A percentile compares a stretch with the other conserved stretches of the same genome.
These are phyloP conservation scores for Botryosphaeria dothidea DNA, from an alignment of 2,329 filamentous ascomycete species.

Conservation along the genomic window DNA sequence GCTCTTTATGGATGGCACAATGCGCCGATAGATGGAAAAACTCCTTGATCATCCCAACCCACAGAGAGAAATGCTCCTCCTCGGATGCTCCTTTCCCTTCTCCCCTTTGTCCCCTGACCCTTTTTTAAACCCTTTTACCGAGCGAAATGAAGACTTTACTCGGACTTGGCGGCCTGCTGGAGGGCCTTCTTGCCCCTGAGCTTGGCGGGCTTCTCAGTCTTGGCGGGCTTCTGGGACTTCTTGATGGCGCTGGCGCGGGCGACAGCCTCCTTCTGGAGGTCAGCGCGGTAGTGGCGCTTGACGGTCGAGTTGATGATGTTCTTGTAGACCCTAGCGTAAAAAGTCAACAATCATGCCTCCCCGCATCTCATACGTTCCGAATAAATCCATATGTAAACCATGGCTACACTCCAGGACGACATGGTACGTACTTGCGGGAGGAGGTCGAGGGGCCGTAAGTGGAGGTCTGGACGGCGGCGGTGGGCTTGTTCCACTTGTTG, in stretches of 20 bases:
- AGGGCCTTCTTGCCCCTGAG: slow-evolving; percentile 70
- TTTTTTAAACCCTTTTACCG: slow-evolving; percentile 1
- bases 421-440: slow-evolving; percentile 71
- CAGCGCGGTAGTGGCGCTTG: slow-evolving; percentile 76
- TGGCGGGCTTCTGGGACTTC: slow-evolving; percentile 74
- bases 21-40: slow-evolving; percentile 13
- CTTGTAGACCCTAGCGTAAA: slow-evolving; percentile 73
- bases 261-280: slow-evolving; percentile 65
- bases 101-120: not conserved
- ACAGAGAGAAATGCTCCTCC: slow-evolving; percentile 7
- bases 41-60: slow-evolving; percentile 1
- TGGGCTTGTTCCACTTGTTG: slow-evolving; percentile 71
- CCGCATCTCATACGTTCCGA: not conserved
- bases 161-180: slow-evolving; percentile 54
- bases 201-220: slow-evolving; percentile 74
- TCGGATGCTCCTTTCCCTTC: slow-evolving; percentile 2
- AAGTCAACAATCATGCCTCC: slow-evolving; percentile 1
- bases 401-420: not conserved
- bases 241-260: slow-evolving; percentile 85
- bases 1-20: slow-evolving; percentile 5
- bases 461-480: slow-evolving; percentile 63
- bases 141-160: slow-evolving; percentile 2
- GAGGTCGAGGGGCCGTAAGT: slow-evolving; percentile 72
- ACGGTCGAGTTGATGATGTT: slow-evolving; percentile 78
- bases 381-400: not conserved